Percentiles rank a stretch among this genome's conserved stretches.
These are phyloP conservation scores for Sporothrix humicola DNA, from an alignment of 2,329 filamentous ascomycete genomes.

Conservation along the genomic window DNA sequence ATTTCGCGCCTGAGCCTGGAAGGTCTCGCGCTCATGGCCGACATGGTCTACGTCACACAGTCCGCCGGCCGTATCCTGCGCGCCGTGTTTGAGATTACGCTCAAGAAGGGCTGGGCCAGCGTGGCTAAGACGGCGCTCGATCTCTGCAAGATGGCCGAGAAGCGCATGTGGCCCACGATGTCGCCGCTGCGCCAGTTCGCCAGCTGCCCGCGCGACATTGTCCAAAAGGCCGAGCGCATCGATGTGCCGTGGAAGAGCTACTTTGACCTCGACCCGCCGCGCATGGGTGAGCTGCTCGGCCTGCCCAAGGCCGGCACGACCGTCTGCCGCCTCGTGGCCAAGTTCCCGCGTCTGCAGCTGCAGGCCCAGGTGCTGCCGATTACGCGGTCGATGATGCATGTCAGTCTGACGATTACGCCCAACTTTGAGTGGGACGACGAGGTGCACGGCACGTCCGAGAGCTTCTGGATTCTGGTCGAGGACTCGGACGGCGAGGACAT, in stretches of 20 bases:
- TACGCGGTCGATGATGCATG: constrained; percentile 87
- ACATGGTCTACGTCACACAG: constrained; percentile 98
- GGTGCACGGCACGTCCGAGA: constrained; percentile 85
- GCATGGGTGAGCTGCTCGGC: constrained; percentile 92
- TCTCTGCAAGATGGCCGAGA: constrained; percentile 98
- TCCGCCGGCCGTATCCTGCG: constrained; percentile 94
- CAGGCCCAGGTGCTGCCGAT: constrained; percentile 94
- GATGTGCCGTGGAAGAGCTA: constrained; percentile 93
- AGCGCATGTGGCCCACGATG: constrained; percentile 99
- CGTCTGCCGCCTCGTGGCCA: constrained; percentile 84
- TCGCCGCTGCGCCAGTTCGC: constrained; percentile 91
- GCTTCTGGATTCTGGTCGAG: constrained; percentile 96
- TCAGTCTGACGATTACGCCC: constrained; percentile 89
- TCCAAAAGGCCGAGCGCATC: constrained; percentile 92
- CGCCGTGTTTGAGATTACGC: constrained; percentile 94
- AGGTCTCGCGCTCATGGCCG: constrained; percentile 93
- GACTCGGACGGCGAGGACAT: constrained; percentile 98
- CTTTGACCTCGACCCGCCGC: constrained; percentile 93
- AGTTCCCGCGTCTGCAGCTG: constrained; percentile 91
- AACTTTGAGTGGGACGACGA: constrained; percentile 96
- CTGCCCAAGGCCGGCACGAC: constrained; percentile 82
- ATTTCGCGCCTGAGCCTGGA: constrained; percentile 94
- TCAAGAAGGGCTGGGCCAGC: constrained; percentile 94
- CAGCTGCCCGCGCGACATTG: constrained; percentile 78
- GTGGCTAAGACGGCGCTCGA: constrained; percentile 92